Base-by-base conservation (phyloP, 2,329 filamentous ascomycete species). In the Penicillium sp. region DNA sequence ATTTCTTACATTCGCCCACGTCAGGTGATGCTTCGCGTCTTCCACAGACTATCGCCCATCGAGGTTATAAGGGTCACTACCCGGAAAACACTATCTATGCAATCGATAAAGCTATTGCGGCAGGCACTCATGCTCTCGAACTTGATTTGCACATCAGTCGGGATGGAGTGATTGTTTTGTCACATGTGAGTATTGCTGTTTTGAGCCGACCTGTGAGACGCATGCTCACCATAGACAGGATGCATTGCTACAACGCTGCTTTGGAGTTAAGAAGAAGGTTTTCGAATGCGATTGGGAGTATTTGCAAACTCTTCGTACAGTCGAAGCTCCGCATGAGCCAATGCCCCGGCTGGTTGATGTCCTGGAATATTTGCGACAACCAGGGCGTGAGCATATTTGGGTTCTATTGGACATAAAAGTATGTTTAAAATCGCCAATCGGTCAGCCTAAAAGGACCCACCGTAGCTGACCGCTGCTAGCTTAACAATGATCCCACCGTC, bases 351-450 rank as follows among this genome's bases (percentile, higher is more conserved):
- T 98, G 13, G 66, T 75, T 22, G 93, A 97, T 67, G 76, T 97
- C 52, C 78, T 97, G 9, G 80, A 84, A 57, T 93, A 88, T 68
- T 73, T 98, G 52, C 80, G 84, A 0, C 78, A 84, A 62, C 87
- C 87, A 0, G 87, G 81, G 1, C 72, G 83, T 39, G 85, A 90
- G 66, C 73, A 88, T 44, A 80, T 93, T 10, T 96, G 93, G 93
- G 67, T 95, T 6, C 74, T 97, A 59, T 79, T 98, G 3, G 93
- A 98, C 72, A 90, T 98, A 72, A 98, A 97, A 80, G 87, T 90
- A 73, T 21, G 29, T 50, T 21, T 19, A 9, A 29, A 16, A 19
- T 8, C 1, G 9, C 16, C 6, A 5, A 6, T 16, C 13, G 27
- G 7, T 11, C 9, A 33, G 31, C 5, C 13, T 33, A 14, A 33